A percentile compares a stretch with the other conserved stretches of the same genome.
phyloP scores from a whole-genome alignment of 768 basidiomycete species.

The Peribolospora kevripleyi region DNA sequence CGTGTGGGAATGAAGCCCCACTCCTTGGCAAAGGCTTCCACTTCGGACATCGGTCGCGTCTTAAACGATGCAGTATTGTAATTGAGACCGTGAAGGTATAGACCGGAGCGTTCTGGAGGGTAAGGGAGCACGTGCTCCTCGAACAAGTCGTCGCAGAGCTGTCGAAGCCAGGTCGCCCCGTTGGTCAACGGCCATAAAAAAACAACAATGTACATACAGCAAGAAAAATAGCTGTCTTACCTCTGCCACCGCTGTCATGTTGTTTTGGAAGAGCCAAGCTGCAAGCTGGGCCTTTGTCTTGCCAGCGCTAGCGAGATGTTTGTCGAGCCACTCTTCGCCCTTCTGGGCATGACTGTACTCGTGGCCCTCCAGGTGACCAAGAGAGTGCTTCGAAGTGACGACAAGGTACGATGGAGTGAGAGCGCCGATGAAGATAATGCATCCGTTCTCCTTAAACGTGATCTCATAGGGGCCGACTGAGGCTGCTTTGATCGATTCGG shows the following conservation, averaged over 20 bases:
- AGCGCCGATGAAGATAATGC: constrained; percentile 83
- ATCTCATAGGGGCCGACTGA: constrained; percentile 47
- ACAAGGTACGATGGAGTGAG: constrained; percentile 49
- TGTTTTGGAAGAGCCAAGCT: constrained; percentile 43
- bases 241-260: constrained; percentile 79
- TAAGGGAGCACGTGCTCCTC: constrained; percentile 88
- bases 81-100: constrained; percentile 85
- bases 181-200: not conserved
- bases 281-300: constrained; percentile 57
- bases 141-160: constrained; percentile 94
- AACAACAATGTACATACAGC: not conserved
- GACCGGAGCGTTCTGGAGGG: constrained; percentile 53
- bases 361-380: constrained; percentile 27
- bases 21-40: constrained; percentile 57
- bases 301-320: constrained; percentile 35
- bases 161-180: not conserved
- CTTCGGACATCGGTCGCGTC: constrained; percentile 39
- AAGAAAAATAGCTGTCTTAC: constrained; percentile 28
- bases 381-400: constrained; percentile 75
- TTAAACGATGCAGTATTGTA: constrained; percentile 35
- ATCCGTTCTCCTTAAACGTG: constrained; percentile 84
- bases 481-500: constrained; percentile 4
- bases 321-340: constrained; percentile 59
- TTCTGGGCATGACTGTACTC: constrained; percentile 44
- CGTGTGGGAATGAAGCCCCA: constrained; percentile 78